Conservation (phyloP, 2,329 filamentous ascomycete species). For the Colletotrichum phormii region DNA sequence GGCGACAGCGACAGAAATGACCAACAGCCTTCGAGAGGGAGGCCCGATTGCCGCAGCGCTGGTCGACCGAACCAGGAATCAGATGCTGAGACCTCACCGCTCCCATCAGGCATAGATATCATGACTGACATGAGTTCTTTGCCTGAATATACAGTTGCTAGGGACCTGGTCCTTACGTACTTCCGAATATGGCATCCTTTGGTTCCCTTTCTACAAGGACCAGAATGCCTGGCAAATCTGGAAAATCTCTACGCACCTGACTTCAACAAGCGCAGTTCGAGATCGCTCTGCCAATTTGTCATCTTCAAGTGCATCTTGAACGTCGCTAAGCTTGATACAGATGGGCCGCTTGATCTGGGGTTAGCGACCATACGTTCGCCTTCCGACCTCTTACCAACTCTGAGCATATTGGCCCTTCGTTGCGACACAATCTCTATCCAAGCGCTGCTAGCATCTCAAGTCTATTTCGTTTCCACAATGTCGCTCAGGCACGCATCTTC, state of each 20-base stretch:
- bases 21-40: neutral
- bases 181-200: slow-evolving; percentile 64
- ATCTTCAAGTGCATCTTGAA: slow-evolving; percentile 64
- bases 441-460: slow-evolving; percentile 58
- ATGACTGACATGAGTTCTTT: slow-evolving; percentile 1
- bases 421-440: slow-evolving; percentile 59
- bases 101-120: neutral
- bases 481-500: slow-evolving; percentile 60
- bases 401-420: slow-evolving; percentile 51
- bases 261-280: neutral
- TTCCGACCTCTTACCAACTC: slow-evolving; percentile 44
- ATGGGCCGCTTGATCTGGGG: slow-evolving; percentile 41
- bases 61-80: neutral
- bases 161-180: slow-evolving; percentile 58
- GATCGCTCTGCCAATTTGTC: slow-evolving; percentile 46
- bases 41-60: neutral
- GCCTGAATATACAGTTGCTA: slow-evolving; percentile 39
- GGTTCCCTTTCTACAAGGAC: slow-evolving; percentile 63
- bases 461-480: slow-evolving; percentile 60
- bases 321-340: slow-evolving; percentile 51
- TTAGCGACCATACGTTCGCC: slow-evolving; percentile 7
- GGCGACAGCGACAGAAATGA: slow-evolving; percentile 6
- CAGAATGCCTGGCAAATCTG: slow-evolving; percentile 58
- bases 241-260: slow-evolving; percentile 40
- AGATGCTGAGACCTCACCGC: neutral